Evolutionary conservation across 352 stramenopile genomes (phyloP).

Genomic region (Pythium rishiriense): DNA sequence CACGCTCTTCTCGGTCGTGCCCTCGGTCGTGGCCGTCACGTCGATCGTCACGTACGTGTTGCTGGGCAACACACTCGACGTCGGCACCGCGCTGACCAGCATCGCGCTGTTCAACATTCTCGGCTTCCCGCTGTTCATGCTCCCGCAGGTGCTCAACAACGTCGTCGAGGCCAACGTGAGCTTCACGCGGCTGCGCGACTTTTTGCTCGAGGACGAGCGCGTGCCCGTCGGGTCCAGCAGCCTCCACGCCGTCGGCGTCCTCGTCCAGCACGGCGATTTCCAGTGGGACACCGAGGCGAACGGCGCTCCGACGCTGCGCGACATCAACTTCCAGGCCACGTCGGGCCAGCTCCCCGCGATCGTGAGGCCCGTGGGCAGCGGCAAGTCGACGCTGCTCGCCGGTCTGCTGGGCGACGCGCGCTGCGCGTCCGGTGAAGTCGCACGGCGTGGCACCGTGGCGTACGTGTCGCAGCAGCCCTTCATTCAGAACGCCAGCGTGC

Average conservation of each 20-base stretch:
- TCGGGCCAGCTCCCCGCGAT: conserved; percentile 71
- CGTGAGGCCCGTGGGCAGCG: conserved; percentile 72
- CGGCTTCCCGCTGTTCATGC: conserved; percentile 95
- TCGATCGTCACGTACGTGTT: conserved; percentile 80
- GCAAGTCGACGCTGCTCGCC: conserved; percentile 77
- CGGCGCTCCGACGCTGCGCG: conserved; percentile 35
- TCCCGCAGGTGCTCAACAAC: conserved; percentile 94
- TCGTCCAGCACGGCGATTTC: conserved; percentile 57
- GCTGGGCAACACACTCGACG: conserved; percentile 83
- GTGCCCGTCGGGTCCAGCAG: conserved; percentile 70
- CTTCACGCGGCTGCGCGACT: conserved; percentile 59
- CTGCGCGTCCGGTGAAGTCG: conserved; percentile 27
- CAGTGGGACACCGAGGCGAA: conserved; percentile 43
- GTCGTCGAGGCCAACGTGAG: conserved; percentile 89
- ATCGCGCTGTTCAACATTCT: conserved; percentile 95
- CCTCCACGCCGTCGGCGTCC: conserved; percentile 69
- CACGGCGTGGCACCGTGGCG: conserved; percentile 43
- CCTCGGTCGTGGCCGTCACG: conserved; percentile 83
- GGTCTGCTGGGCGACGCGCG: conserved; percentile 50
- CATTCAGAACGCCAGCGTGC: conserved; percentile 50
- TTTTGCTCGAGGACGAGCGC: conserved; percentile 69
- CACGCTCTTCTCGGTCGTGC: conserved; percentile 63
- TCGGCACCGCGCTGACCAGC: conserved; percentile 88
- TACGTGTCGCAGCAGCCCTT: conserved; percentile 60
- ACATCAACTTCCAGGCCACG: conserved; percentile 72